These are phyloP conservation scores for Collybia mongolica DNA, from an alignment of 768 basidiomycete species.

Conservation along the genomic window DNA sequence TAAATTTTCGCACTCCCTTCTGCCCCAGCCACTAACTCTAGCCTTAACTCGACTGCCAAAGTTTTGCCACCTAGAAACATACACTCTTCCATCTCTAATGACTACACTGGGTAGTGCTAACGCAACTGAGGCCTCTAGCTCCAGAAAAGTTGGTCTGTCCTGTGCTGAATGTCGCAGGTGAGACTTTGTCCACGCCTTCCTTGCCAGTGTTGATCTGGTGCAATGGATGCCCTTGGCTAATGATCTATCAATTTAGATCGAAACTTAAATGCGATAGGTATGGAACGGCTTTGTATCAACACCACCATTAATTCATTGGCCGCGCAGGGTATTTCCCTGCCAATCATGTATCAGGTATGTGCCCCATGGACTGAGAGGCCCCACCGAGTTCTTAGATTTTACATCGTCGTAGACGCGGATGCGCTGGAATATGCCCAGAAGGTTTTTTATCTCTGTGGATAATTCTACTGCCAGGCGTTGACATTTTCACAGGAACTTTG, in stretches of 20 bases:
- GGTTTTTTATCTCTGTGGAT: conserved; percentile 24
- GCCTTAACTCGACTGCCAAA: not conserved
- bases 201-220: not conserved
- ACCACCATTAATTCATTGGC: conserved; percentile 7
- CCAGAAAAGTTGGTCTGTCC: conserved; percentile 41
- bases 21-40: no score
- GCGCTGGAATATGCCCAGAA: conserved; percentile 50
- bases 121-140: conserved; percentile 10
- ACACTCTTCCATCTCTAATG: conserved; percentile 8
- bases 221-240: not conserved
- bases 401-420: conserved; percentile 38
- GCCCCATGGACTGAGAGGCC: not conserved
- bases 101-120: conserved; percentile 11
- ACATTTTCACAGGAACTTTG: conserved; percentile 34
- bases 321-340: conserved; percentile 47
- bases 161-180: conserved; percentile 56
- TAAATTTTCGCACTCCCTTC: no score
- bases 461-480: conserved; percentile 1
- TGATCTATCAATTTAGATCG: conserved; percentile 28
- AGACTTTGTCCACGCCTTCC: conserved; percentile 1
- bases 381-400: not conserved
- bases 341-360: conserved; percentile 45
- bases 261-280: conserved; percentile 57
- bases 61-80: not conserved
- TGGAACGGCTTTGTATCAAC: not conserved